phyloP scores from a whole-genome alignment of 2,329 filamentous ascomycete species.

The Parastagonospora nodorum region DNA sequence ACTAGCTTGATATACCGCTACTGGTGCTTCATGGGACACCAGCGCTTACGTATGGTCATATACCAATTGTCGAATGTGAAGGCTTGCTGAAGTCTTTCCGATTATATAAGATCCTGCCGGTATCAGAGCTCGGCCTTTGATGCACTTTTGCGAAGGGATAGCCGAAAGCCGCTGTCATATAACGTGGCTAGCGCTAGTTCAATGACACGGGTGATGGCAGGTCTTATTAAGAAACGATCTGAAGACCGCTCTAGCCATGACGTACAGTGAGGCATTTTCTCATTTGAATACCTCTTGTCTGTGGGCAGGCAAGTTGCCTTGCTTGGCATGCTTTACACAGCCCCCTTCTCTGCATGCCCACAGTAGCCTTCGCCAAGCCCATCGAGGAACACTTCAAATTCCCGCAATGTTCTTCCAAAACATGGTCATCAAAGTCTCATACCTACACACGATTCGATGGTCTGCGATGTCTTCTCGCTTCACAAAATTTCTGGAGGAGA shows the following conservation, averaged over 20 bases:
- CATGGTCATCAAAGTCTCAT: constrained; percentile 3
- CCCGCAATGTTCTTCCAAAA: constrained; percentile 5
- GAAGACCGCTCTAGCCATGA: constrained; percentile 6
- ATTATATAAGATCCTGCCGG: too few species aligned
- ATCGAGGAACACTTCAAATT: constrained; percentile 21
- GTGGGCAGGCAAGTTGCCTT: constrained; percentile 8
- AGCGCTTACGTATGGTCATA: too few species aligned
- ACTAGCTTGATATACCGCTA: too few species aligned
- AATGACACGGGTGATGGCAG: not conserved
- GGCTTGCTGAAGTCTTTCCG: too few species aligned
- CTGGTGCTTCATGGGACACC: too few species aligned
- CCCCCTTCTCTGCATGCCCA: constrained; percentile 20
- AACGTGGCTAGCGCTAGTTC: too few species aligned
- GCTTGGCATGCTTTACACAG: constrained; percentile 17
- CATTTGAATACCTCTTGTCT: constrained; percentile 13
- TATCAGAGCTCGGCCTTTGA: not conserved
- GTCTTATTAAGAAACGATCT: not conserved
- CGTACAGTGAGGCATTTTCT: constrained; percentile 17
- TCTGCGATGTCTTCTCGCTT: constrained; percentile 26
- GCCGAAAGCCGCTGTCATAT: too few species aligned
- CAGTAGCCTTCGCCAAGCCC: constrained; percentile 16
- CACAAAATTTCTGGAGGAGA: constrained; percentile 19
- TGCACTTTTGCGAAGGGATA: not conserved
- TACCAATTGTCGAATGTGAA: too few species aligned
- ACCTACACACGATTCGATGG: constrained; percentile 18